Base-by-base conservation (phyloP, 2,329 filamentous ascomycete species). In the Scortechinia acanthostroma region DNA sequence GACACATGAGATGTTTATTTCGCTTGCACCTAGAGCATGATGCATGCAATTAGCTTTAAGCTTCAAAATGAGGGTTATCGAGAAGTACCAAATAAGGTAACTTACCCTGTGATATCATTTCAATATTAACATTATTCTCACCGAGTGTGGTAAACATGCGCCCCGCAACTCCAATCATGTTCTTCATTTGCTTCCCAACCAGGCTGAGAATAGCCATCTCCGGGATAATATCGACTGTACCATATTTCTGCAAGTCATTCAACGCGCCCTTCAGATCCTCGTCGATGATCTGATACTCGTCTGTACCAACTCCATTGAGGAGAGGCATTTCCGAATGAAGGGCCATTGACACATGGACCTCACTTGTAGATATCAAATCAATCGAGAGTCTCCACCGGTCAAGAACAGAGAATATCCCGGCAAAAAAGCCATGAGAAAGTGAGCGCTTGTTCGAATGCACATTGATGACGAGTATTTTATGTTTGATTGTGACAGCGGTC, bases 1-100 rank as follows among this genome's bases (percentile, higher is more conserved):
- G 42, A 98, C 93, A 59, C 93, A 98, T 10, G 90, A 95, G 49
- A 98, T 98, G 64, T 97, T 98, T 67, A 98, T 98, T 71, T 98
- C 93, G 61, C 91, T 96, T 21, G 93, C 93, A 56, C 91, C 90
- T 95, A 10, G 20, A 40, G 17, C 6, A 40, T 15, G 35, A 40
- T 17, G n/a, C n/a, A n/a, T n/a, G n/a, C 35, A 17, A 19, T 40
- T 40, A 40, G 35, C 35, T 40, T 17, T 40, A 6, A 19, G 14
- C 10, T 40, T 17, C 20, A 40, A 22, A 21, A 13, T 17, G 17
- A n/a, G n/a, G n/a, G n/a, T n/a, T n/a, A n/a, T n/a, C 20, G 10
- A 40, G 35, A 17, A 19, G 35, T 6, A 19, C 10, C 17, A 17
- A 17, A 13, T 40, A 19, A 40, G 10, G 20, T 10, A 6, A 40